phyloP scores from a whole-genome alignment of 768 basidiomycete genomes.

The Leccinum longicurvipes region DNA sequence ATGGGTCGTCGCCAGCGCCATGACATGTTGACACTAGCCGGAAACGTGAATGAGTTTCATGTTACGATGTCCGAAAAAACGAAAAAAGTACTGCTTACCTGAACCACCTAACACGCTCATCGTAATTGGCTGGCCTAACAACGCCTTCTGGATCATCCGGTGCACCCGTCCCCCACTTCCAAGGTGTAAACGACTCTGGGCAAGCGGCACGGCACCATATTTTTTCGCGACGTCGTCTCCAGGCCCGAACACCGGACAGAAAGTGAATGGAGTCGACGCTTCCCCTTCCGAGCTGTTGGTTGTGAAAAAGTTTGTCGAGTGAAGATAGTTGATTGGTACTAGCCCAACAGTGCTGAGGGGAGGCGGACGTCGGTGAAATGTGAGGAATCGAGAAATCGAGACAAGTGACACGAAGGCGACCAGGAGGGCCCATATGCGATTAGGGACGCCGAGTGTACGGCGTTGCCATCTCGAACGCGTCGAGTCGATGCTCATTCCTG shows the following conservation, averaged over 20 bases:
- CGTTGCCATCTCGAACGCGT: slow-evolving; percentile 52
- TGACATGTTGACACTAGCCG: slow-evolving; percentile 86
- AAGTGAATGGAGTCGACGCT: slow-evolving; percentile 68
- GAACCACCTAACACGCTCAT: slow-evolving; percentile 90
- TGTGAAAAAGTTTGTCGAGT: slow-evolving; percentile 35
- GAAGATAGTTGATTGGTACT: slow-evolving; percentile 80
- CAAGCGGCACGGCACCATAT: slow-evolving; percentile 72
- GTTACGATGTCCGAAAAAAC: no score
- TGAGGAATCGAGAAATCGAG: slow-evolving; percentile 55
- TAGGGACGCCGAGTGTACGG: slow-evolving; percentile 59
- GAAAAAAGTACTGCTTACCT: slow-evolving; percentile 42
- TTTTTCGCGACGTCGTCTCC: slow-evolving; percentile 75
- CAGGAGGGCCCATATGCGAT: slow-evolving; percentile 67
- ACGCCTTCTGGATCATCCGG: slow-evolving; percentile 75
- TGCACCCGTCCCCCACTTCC: slow-evolving; percentile 84
- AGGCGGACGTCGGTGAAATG: slow-evolving; percentile 28
- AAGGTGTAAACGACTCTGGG: slow-evolving; percentile 70
- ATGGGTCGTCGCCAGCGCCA: slow-evolving; percentile 88
- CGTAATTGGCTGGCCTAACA: slow-evolving; percentile 82
- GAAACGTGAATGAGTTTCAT: background rate
- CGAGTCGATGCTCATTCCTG: slow-evolving; percentile 44
- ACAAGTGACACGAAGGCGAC: slow-evolving; percentile 53
- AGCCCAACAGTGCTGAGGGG: slow-evolving; percentile 43
- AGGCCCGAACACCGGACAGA: slow-evolving; percentile 87
- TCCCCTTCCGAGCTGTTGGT: slow-evolving; percentile 35